Percentiles rank a stretch among this genome's conserved stretches.
Evolutionary conservation across 805 yeast species (phyloP).

Genomic region (Candida ascalaphidarum): DNA sequence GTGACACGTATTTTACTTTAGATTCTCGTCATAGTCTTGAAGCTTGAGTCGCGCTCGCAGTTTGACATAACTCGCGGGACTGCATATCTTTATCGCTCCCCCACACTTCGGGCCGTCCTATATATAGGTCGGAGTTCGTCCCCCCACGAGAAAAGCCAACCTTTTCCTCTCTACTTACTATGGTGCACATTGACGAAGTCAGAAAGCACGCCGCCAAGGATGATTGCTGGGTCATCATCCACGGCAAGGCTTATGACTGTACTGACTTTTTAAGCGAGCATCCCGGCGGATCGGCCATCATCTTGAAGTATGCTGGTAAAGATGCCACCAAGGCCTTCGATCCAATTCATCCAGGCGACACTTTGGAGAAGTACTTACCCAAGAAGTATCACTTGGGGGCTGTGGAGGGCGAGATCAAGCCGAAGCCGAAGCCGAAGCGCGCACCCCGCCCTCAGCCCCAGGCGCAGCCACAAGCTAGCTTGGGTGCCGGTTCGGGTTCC

Average conservation of each 20-base stretch:
- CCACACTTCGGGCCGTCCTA: too few species aligned
- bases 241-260: slow-evolving; percentile 72
- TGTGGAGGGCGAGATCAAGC: slow-evolving; percentile 11
- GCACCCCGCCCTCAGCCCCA: too few species aligned
- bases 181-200: slow-evolving; percentile 15
- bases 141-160: neutral
- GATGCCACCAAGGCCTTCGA: slow-evolving; percentile 75
- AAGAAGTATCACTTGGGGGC: slow-evolving; percentile 27
- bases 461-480: too few species aligned
- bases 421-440: neutral
- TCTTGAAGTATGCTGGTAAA: slow-evolving; percentile 41
- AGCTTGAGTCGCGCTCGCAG: too few species aligned
- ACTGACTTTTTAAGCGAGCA: slow-evolving; percentile 52
- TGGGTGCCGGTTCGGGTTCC: too few species aligned
- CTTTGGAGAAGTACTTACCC: slow-evolving; percentile 55
- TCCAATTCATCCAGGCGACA: slow-evolving; percentile 89
- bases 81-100: too few species aligned
- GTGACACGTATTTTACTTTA: too few species aligned
- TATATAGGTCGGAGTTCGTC: neutral
- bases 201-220: slow-evolving; percentile 41
- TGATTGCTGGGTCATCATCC: slow-evolving; percentile 81
- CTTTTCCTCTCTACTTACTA: neutral
- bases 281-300: slow-evolving; percentile 54
- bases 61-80: too few species aligned
- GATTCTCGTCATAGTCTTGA: too few species aligned